These are phyloP conservation scores for Leishmania mexicana DNA, from an alignment of 208 protist species.

Conservation along the genomic window DNA sequence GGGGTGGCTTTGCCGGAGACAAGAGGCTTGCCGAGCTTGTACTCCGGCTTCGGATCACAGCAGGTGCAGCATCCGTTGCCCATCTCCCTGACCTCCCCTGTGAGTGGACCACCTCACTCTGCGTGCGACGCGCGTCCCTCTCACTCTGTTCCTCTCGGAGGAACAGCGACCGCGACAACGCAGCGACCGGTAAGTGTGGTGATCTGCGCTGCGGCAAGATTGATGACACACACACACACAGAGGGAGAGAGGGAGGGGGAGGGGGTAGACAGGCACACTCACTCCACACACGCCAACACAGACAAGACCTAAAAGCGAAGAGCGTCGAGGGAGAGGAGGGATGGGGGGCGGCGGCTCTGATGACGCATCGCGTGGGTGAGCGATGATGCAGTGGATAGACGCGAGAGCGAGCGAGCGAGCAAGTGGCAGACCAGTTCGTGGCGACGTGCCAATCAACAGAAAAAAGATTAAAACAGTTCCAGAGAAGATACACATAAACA, in stretches of 20 bases:
- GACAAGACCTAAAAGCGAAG: neutral
- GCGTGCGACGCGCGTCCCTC: neutral
- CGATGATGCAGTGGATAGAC: neutral
- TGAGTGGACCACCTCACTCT: neutral
- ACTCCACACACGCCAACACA: constrained; percentile 10
- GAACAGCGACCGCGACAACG: neutral
- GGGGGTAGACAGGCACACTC: neutral
- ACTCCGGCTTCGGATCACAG: constrained; percentile 31
- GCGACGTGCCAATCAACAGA: neutral
- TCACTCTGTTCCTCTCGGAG: neutral
- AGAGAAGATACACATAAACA: neutral
- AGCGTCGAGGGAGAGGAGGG: neutral
- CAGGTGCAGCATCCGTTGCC: constrained; percentile 35
- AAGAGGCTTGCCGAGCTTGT: constrained; percentile 41
- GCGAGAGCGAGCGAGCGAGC: neutral
- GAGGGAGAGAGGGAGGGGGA: no score
- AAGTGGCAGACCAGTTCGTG: neutral
- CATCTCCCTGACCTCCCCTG: constrained; percentile 6
- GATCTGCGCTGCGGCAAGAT: neutral
- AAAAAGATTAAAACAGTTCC: neutral
- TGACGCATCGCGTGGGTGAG: neutral
- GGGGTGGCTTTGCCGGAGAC: constrained; percentile 50
- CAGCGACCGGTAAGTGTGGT: neutral
- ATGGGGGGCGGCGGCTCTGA: neutral
- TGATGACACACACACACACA: no score